phyloP scores from a whole-genome alignment of 2,329 filamentous ascomycete genomes.

The Epicoccum nigrum region DNA sequence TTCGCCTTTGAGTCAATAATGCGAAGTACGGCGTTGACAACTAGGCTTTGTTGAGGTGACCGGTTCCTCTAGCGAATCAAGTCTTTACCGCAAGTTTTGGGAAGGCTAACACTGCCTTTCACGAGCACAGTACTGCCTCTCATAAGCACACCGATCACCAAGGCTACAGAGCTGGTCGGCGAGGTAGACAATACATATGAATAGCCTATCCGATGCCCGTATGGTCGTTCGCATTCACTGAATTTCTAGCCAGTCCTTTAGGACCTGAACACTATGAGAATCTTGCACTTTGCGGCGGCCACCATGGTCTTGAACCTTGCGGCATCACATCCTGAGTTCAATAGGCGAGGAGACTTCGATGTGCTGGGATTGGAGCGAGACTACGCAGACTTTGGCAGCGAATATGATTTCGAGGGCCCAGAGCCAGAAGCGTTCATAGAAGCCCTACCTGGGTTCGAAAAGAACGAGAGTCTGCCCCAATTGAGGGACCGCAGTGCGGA shows the following conservation, averaged over 20 bases:
- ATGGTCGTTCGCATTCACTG: too few species aligned
- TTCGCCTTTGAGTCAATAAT: conserved; percentile 7
- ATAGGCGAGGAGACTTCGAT: neutral
- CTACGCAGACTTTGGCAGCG: neutral
- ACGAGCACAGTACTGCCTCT: neutral
- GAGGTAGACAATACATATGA: neutral
- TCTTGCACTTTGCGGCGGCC: neutral
- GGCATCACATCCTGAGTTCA: neutral
- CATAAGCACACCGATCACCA: neutral
- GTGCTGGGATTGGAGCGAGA: neutral
- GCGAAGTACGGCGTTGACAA: conserved; percentile 5
- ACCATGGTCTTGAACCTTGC: neutral
- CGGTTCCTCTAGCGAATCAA: neutral
- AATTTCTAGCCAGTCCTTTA: too few species aligned
- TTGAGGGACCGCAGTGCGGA: conserved; percentile 19
- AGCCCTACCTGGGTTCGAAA: conserved; percentile 3
- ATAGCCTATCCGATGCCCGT: neutral
- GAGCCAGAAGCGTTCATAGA: conserved; percentile 2
- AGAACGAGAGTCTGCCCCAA: conserved; percentile 16
- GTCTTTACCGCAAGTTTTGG: neutral
- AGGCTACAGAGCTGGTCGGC: conserved; percentile 1
- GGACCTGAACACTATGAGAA: neutral
- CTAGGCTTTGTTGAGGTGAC: conserved; percentile 1
- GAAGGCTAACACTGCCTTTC: too few species aligned
- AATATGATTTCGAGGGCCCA: neutral